Percentiles rank a stretch among this genome's conserved stretches.
phyloP scores from a whole-genome alignment of 116 monocot species.

The Trichopus zeylanicus region DNA sequence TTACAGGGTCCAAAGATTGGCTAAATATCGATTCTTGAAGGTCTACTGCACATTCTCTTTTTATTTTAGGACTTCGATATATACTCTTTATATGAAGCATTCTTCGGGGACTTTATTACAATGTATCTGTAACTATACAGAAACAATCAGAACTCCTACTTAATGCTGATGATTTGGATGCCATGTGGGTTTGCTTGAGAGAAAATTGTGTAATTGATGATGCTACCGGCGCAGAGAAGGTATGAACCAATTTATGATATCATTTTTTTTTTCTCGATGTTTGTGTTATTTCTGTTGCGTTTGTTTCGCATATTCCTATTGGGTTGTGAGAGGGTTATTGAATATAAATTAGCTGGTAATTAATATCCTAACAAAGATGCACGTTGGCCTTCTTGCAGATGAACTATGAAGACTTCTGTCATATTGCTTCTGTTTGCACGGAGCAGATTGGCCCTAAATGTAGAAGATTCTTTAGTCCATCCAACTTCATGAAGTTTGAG shows the following conservation, averaged over 20 bases:
- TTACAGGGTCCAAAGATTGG: slow-evolving; percentile 92
- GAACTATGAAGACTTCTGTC: slow-evolving; percentile 99
- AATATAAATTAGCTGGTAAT: too few species aligned
- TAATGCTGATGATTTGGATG: slow-evolving; percentile 98
- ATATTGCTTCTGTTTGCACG: slow-evolving; percentile 91
- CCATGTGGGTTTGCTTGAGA: slow-evolving; percentile 98
- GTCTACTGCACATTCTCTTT: slow-evolving; percentile 22
- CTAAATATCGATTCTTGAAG: slow-evolving; percentile 95
- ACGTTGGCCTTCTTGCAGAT: slow-evolving; percentile 47
- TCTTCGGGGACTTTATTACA: neutral
- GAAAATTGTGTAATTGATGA: slow-evolving; percentile 99
- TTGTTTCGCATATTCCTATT: too few species aligned
- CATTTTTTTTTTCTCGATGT: neutral
- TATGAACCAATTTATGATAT: slow-evolving; percentile 2
- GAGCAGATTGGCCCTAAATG: slow-evolving; percentile 98
- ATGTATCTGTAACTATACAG: slow-evolving; percentile 32
- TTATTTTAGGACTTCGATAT: neutral
- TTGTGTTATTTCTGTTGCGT: too few species aligned
- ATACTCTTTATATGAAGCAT: too few species aligned
- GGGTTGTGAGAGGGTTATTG: too few species aligned
- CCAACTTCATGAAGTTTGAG: slow-evolving; percentile 99
- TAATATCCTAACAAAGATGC: too few species aligned
- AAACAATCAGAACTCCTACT: slow-evolving; percentile 97
- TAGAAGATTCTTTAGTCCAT: slow-evolving; percentile 91
- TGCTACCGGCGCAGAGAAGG: slow-evolving; percentile 98